A percentile compares a stretch with the other conserved stretches of the same genome.
phyloP scores from a whole-genome alignment of 768 basidiomycete species.

The Hydnum rufescens region DNA sequence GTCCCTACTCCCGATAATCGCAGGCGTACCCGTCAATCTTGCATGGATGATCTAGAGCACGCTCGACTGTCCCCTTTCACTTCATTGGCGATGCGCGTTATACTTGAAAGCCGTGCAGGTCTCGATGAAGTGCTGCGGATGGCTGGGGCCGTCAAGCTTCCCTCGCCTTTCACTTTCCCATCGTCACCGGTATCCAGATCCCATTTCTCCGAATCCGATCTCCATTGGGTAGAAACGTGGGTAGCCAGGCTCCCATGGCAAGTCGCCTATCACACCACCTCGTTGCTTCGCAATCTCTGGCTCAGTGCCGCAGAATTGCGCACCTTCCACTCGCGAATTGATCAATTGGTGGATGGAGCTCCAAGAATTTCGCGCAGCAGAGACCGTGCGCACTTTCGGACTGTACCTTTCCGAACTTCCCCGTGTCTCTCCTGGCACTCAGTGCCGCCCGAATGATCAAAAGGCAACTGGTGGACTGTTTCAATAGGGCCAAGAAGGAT shows the following conservation, averaged over 20 bases:
- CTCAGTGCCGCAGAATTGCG: constrained; percentile 5
- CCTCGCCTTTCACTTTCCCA: not conserved
- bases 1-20: no score
- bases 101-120: not conserved
- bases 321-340: not conserved
- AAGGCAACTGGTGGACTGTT: not conserved
- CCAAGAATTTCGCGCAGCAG: not conserved
- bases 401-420: not conserved
- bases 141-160: constrained; percentile 3
- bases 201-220: not conserved
- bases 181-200: not conserved
- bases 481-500: not conserved
- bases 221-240: constrained; percentile 3
- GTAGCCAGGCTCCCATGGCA: constrained; percentile 1
- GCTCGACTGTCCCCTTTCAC: not conserved
- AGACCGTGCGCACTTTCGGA: constrained; percentile 6
- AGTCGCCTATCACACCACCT: constrained; percentile 5
- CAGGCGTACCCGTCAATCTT: not conserved
- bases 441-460: not conserved
- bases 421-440: not conserved
- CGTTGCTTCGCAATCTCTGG: not conserved
- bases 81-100: constrained; percentile 5
- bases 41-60: not conserved
- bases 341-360: not conserved
- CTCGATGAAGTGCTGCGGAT: not conserved